Evolutionary conservation across 768 basidiomycete species (phyloP), one percentile per base, ranked within the genome.

Genomic region (Boletellus emodensis): DNA sequence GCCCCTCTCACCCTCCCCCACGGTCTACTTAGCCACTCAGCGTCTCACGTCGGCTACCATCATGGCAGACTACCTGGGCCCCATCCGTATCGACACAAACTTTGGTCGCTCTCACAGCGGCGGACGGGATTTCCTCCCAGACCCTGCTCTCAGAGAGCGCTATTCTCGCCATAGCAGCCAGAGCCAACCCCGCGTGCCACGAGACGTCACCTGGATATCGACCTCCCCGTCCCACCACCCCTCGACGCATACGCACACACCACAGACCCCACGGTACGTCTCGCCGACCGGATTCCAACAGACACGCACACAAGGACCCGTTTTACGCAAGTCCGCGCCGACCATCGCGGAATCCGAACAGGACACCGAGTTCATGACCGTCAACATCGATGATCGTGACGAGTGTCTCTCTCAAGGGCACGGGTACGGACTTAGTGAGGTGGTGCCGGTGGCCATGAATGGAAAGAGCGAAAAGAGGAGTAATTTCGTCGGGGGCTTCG

Each of bases 311-410:
- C 64, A 63, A 34, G 68, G 66, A 0, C 66, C 66, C 11, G 54
- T 60, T 15, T 30, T 62, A 30, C 68, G 57, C 40, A 64, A 59
- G 51, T 65, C 67, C 14, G 61, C 56, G 0, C 61, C 63, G 33
- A 68, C 66, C 12, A 60, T 69, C 15, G 50, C 66, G 26, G 66
- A 68, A 36, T 66, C 66, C 7, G 66, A 68, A 15, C 28, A 67
- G 15, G 65, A 66, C 22, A 64, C 64, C 40, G 68, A 70, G 41
- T 68, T 68, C 48, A 69, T 68, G 66, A 68, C 66, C 5, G 63
- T 68, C 54, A 65, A 51, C 24, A 56, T 68, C 5, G 61, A 60
- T 4, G 56, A 58, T 41, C 50, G 51, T 18, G 61, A 57, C 28
- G 65, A 65, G 3, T 52, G 41, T 39, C 24, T 55, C 22, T 49